Evolutionary conservation across 768 basidiomycete species (phyloP).

Genomic region (Lactarius hatsudake): DNA sequence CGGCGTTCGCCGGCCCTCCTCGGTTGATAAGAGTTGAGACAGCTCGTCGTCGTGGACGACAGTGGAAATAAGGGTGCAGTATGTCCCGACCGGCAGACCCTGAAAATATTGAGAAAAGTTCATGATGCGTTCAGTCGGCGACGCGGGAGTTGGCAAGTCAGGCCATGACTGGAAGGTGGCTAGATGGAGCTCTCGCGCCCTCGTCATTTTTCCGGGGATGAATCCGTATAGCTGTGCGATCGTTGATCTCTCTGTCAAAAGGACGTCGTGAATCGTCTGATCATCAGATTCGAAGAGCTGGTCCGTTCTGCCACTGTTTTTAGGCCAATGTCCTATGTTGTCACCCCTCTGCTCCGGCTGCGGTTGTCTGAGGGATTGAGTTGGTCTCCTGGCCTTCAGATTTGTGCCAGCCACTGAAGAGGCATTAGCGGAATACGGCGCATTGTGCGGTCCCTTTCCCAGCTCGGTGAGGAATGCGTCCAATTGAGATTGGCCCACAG

Average conservation of each 20-base stretch:
- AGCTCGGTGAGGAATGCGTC: slow-evolving; percentile 57
- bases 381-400: slow-evolving; percentile 12
- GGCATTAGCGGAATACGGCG: slow-evolving; percentile 37
- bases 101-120: slow-evolving; percentile 57
- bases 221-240: slow-evolving; percentile 75
- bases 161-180: slow-evolving; percentile 44
- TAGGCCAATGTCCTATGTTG: slow-evolving; percentile 44
- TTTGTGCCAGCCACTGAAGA: slow-evolving; percentile 36
- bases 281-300: slow-evolving; percentile 55
- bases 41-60: slow-evolving; percentile 58
- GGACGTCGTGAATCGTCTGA: slow-evolving; percentile 52
- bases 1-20: slow-evolving; percentile 46
- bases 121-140: slow-evolving; percentile 54
- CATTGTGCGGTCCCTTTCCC: slow-evolving; percentile 35
- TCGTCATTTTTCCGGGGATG: slow-evolving; percentile 60
- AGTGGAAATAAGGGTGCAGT: slow-evolving; percentile 61
- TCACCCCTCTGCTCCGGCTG: slow-evolving; percentile 46
- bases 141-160: slow-evolving; percentile 47
- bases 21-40: slow-evolving; percentile 46
- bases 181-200: slow-evolving; percentile 64
- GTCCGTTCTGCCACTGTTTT: slow-evolving; percentile 45
- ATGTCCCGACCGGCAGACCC: slow-evolving; percentile 63
- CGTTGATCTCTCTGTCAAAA: slow-evolving; percentile 69
- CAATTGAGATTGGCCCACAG: slow-evolving; percentile 50
- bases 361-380: slow-evolving; percentile 39